Conservation (phyloP, 2,329 filamentous ascomycete genomes). For the Talaromyces sp. region DNA sequence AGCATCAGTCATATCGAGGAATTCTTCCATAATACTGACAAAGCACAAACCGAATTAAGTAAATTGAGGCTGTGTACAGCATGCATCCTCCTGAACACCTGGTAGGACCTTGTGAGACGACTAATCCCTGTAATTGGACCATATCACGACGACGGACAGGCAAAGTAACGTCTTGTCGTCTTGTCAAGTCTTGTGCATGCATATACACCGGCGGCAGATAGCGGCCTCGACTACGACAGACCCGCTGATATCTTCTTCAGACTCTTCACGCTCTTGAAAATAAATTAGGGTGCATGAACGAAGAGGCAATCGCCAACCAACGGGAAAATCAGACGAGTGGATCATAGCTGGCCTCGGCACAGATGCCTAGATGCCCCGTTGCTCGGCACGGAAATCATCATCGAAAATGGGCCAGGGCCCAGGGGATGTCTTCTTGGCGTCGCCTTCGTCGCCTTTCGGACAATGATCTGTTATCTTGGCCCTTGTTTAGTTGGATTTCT, state of each 20-base stretch:
- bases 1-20: neutral
- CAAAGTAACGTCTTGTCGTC: slow-evolving; percentile 1
- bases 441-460: neutral
- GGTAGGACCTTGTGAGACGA: neutral
- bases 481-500: neutral
- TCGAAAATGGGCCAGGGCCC: neutral
- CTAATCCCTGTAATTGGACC: neutral
- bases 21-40: neutral
- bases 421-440: neutral
- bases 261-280: neutral
- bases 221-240: neutral
- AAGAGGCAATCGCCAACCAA: neutral
- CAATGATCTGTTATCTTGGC: neutral
- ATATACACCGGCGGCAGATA: neutral
- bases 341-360: neutral
- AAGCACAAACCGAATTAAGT: neutral
- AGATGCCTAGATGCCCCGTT: neutral
- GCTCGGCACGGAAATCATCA: neutral
- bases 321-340: neutral
- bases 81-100: neutral
- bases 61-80: neutral
- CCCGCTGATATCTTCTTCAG: neutral
- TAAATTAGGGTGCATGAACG: neutral
- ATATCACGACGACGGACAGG: neutral
- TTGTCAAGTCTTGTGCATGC: neutral